Evolutionary conservation across 345 rosid genomes (phyloP).

Genomic region (Gossypium raimondii): DNA sequence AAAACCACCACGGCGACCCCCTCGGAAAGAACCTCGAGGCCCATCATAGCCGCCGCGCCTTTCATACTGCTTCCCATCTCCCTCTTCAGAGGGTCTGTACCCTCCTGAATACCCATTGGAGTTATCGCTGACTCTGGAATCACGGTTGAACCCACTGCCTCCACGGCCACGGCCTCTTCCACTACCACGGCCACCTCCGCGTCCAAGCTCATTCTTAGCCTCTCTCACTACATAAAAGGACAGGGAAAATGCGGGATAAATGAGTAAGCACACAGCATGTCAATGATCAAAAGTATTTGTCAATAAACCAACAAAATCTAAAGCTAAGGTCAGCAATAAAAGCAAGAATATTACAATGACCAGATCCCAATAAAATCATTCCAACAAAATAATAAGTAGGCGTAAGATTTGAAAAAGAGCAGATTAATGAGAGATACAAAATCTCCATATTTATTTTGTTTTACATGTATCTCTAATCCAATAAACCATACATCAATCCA

Average conservation of each 20-base stretch:
- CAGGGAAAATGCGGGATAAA: background rate
- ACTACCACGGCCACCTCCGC: constrained; percentile 48
- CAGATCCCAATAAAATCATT: background rate
- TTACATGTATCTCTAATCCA: background rate
- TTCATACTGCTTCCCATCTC: constrained; percentile 49
- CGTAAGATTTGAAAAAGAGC: background rate
- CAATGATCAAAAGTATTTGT: background rate
- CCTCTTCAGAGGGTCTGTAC: constrained; percentile 59
- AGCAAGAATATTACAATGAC: no score
- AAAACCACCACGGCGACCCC: constrained; percentile 68
- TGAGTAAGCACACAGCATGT: background rate
- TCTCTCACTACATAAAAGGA: constrained; percentile 54
- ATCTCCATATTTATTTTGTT: background rate
- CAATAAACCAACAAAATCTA: background rate
- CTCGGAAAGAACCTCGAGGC: constrained; percentile 64
- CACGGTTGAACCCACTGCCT: constrained; percentile 52
- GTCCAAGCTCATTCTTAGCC: constrained; percentile 59
- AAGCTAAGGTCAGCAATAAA: no score
- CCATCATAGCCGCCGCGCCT: constrained; percentile 46
- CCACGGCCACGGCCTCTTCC: constrained; percentile 55
- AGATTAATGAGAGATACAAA: background rate
- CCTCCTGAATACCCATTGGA: constrained; percentile 60
- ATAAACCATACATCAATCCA: background rate
- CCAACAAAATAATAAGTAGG: background rate
- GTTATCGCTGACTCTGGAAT: constrained; percentile 38